phyloP scores from a whole-genome alignment of 2,329 filamentous ascomycete species.

The Lachnellula subtilissima region DNA sequence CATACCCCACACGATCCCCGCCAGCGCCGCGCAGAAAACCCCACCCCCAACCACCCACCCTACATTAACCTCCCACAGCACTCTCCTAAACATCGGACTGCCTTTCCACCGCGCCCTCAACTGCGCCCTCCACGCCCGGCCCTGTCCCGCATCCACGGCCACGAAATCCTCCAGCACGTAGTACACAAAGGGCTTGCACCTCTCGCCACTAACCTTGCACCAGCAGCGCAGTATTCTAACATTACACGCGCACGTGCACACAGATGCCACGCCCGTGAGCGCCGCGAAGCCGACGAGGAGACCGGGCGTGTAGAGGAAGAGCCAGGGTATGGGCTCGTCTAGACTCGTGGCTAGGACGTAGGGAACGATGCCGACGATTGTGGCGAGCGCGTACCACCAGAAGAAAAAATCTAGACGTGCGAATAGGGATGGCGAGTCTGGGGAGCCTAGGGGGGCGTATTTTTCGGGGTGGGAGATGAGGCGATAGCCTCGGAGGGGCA shows the following conservation, averaged over 20 bases:
- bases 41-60: conserved; percentile 4
- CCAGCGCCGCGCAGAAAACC: conserved; percentile 4
- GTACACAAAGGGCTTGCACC: conserved; percentile 6
- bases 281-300: conserved; percentile 7
- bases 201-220: not conserved
- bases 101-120: conserved; percentile 6
- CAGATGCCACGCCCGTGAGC: not conserved
- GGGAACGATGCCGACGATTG: conserved; percentile 9
- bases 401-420: conserved; percentile 11
- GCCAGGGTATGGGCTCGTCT: conserved; percentile 6
- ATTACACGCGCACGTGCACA: conserved; percentile 1
- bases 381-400: conserved; percentile 10
- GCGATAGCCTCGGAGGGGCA: conserved; percentile 4
- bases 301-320: conserved; percentile 10
- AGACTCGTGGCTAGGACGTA: conserved; percentile 7
- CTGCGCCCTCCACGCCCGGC: conserved; percentile 3
- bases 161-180: conserved; percentile 13
- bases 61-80: conserved; percentile 10
- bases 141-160: conserved; percentile 7
- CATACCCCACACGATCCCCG: conserved; percentile 8
- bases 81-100: conserved; percentile 3
- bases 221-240: not conserved
- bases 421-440: not conserved
- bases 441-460: conserved; percentile 5
- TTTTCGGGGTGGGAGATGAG: not conserved